phyloP scores from a whole-genome alignment of 169 alveolate species.

The Perkinsus chesapeaki region DNA sequence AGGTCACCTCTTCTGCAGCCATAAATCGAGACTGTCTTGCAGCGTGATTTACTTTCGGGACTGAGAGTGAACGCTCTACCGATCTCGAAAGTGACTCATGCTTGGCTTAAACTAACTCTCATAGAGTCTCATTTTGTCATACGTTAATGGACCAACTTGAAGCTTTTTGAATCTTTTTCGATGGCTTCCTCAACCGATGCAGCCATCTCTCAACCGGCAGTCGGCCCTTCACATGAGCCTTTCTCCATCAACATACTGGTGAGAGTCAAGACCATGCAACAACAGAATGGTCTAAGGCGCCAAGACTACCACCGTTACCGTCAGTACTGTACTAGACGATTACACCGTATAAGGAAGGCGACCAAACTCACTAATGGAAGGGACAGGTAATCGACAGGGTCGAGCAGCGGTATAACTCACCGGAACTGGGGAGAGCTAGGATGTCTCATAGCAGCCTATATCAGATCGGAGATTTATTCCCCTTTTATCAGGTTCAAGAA shows the following conservation, averaged over 20 bases:
- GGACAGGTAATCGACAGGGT: neutral
- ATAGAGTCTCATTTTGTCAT: neutral
- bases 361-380: neutral
- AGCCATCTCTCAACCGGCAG: neutral
- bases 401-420: neutral
- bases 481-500: neutral
- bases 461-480: neutral
- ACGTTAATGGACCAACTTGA: neutral
- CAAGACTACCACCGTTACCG: constrained; percentile 20
- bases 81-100: neutral
- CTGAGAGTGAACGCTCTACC: too few relatives aligned
- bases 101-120: neutral
- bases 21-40: too few relatives aligned
- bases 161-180: neutral
- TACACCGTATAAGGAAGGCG: constrained; percentile 4
- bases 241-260: neutral
- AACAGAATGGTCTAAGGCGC: constrained; percentile 24
- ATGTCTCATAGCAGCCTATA: neutral
- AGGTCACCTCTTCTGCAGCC: too few relatives aligned
- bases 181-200: neutral
- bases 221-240: neutral
- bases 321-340: constrained; percentile 15
- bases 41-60: too few relatives aligned
- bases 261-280: neutral
- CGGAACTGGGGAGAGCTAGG: neutral